Base-by-base conservation (phyloP, 768 basidiomycete species). In the Clavulina sp. region DNA sequence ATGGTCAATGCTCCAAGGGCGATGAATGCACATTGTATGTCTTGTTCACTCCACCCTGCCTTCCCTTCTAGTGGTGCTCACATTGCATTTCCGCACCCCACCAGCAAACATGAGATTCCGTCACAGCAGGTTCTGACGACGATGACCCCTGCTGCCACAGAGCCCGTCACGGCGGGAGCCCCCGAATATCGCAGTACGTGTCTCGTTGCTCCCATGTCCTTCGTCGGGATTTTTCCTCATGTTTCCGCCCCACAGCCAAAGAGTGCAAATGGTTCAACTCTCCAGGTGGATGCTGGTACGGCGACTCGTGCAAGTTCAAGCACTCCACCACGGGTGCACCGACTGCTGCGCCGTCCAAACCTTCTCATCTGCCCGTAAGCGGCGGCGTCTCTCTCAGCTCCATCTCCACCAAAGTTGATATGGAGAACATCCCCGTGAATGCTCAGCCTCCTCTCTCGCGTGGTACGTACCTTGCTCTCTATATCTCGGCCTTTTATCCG, bases 251-350 rank as follows among this genome's bases (percentile, higher is more conserved):
- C 9, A 38, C 34, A 46, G 43, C 43, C 13, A 46, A 24, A 9
- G 43, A 46, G 9, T 46, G 43, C 26, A 46, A 46, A 28, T 46
- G 43, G 43, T 46, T 46, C 43, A 46, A 46, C 24, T 46, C 43
- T 28, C 43, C 43, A 9, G 43, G 43, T 9, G 43, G 43, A 28
- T 46, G 43, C 43, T 46, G 43, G 43, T 46, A 46, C 43, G 43
- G 43, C 9, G 26, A 28, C 24, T 16, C 43, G 13, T 46, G 43
- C 43, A 46, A 46, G 26, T 46, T 46, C 43, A 46, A 46, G 43
- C 43, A 46, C 43, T 38, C 36, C 1, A 46, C 43, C 26, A 9
- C 43, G 16, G 34, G 9, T 19, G 9, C 34, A 38, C 26, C 43
- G 1, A 24, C 13, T 16, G 9, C 43, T 13, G 43, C 43, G 26